Evolutionary conservation across 2,329 filamentous ascomycete genomes (phyloP), one percentile per base, ranked within the genome.

Genomic region (Atkinsonella hypoxylon): DNA sequence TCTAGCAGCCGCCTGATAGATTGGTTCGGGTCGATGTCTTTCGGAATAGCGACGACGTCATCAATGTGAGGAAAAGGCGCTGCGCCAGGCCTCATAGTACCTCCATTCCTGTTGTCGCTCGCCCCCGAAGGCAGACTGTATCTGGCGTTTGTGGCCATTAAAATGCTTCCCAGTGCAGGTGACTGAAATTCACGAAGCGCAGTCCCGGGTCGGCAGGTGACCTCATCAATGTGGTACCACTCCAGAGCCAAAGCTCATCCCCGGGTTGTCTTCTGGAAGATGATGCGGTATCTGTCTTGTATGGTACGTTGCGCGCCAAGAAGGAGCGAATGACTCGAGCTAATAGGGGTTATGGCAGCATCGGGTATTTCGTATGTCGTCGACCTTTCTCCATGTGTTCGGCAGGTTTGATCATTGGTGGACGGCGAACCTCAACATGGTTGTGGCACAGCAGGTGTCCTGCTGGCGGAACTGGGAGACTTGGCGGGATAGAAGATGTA

Each of bases 1-100:
- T 75, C 72, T 13, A 84, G 65, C 38, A 82, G 62, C 55, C 69
- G 76, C 51, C 73, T 74, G 53, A 80, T 69, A 15, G 76, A 76
- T 52, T 72, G 71, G 53, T 74, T 67, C 41, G 65, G 58, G 52
- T 77, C 70, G 53, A 78, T 62, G 36, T 77, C 71, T 51, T 70
- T 67, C 15, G 66, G 64, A 38, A 71, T 67, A 15, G 68, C 70
- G 22, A 72, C 68, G 39, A 79, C 63, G 58, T 80, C 77, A 53
- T 78, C 71, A 56, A 80, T 74, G 56, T 80, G 77, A 17, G 73
- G 71, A 20, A 77, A 64, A 17, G 70, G 66, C 30, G 68, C 57
- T 46, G 56, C 59, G 9, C 58, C 58, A 7, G 62, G 56, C 45
- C 54, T 55, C 39, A 53, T 20, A 45, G 58, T 57, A 42, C 56